Conservation (phyloP, 2,329 filamentous ascomycete genomes). For the Aspergillus sp. region DNA sequence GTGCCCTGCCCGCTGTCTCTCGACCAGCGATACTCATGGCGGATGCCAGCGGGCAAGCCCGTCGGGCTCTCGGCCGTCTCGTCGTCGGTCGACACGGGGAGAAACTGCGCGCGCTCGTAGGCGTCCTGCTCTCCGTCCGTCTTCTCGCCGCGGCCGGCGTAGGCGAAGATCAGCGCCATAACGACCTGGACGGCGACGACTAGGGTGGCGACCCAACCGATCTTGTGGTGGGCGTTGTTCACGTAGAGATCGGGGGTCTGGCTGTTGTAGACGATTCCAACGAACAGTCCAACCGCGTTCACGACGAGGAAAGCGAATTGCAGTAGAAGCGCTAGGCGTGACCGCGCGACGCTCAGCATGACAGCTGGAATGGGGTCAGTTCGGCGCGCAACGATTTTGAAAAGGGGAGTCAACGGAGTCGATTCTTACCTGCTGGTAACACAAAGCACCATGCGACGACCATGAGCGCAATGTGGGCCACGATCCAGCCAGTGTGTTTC, state of each 20-base stretch:
- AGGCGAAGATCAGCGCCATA: constrained; percentile 64
- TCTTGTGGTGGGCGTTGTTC: constrained; percentile 26
- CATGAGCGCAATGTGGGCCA: constrained; percentile 72
- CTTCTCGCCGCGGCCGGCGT: constrained; percentile 51
- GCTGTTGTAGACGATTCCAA: constrained; percentile 23
- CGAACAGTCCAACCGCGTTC: constrained; percentile 21
- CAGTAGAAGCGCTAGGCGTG: constrained; percentile 68
- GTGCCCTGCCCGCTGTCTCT: constrained; percentile 75
- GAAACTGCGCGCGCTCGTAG: constrained; percentile 59
- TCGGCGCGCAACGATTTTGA: neutral
- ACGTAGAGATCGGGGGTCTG: constrained; percentile 23
- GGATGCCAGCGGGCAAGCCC: constrained; percentile 38
- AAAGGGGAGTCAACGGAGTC: neutral
- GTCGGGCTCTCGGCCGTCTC: constrained; percentile 53
- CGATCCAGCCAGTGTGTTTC: constrained; percentile 51
- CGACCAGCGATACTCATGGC: constrained; percentile 58
- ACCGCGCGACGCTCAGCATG: constrained; percentile 81
- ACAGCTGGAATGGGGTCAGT: constrained; percentile 57
- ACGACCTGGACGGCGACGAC: constrained; percentile 69
- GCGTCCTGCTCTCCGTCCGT: constrained; percentile 17
- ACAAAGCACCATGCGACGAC: constrained; percentile 69
- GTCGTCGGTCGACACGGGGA: constrained; percentile 60
- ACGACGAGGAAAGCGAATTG: constrained; percentile 21
- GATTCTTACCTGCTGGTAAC: constrained; percentile 66
- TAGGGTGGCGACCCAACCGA: constrained; percentile 71